A percentile compares a stretch with the other conserved stretches of the same genome.
Evolutionary conservation across 1,139 yeast species (phyloP).

Genomic region (Yamadazyma triangularis): DNA sequence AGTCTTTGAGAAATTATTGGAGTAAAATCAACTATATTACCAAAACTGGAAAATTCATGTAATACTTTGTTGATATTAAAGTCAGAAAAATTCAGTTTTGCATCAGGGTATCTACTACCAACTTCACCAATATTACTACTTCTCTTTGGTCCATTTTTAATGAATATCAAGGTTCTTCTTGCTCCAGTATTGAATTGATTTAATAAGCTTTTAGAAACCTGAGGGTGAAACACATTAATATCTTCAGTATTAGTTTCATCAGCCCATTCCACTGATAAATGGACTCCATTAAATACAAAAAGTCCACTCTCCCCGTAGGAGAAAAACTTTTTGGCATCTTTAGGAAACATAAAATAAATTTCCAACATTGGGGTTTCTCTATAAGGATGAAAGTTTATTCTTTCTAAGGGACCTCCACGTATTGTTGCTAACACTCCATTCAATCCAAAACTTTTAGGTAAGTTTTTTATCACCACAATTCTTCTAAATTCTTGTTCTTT

Average conservation of each 20-base stretch:
- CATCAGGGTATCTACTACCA: constrained; percentile 38
- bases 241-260: constrained; percentile 19
- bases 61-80: constrained; percentile 30
- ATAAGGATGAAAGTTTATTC: constrained; percentile 26
- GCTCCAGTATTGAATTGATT: constrained; percentile 29
- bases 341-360: constrained; percentile 48
- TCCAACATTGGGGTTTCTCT: constrained; percentile 27
- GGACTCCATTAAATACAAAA: constrained; percentile 58
- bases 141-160: constrained; percentile 19
- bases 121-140: no score
- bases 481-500: constrained; percentile 8
- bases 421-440: constrained; percentile 53
- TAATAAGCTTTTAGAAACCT: constrained; percentile 21
- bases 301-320: constrained; percentile 51
- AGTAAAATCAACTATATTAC: constrained; percentile 56
- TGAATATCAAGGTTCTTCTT: constrained; percentile 32
- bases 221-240: constrained; percentile 24
- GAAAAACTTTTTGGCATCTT: constrained; percentile 55
- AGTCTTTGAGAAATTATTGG: constrained; percentile 67
- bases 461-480: constrained; percentile 15
- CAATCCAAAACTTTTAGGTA: constrained; percentile 31
- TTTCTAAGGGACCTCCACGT: constrained; percentile 73
- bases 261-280: constrained; percentile 41
- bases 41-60: constrained; percentile 52
- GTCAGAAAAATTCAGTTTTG: constrained; percentile 27